Evolutionary conservation across 441 rosid species (phyloP).

Genomic region (Kokia cookei): DNA sequence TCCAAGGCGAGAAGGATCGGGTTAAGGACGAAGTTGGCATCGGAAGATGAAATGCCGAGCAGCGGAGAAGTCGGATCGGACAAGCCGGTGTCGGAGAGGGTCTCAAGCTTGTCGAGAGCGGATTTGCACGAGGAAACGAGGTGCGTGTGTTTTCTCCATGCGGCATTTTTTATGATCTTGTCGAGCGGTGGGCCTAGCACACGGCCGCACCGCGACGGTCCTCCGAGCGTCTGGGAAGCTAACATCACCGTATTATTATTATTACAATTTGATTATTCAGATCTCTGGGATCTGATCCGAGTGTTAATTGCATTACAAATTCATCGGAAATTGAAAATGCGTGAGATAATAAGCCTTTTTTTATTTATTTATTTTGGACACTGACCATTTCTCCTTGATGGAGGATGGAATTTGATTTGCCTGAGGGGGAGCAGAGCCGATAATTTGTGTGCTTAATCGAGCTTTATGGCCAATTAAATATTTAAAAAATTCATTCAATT

Average conservation of each 20-base stretch:
- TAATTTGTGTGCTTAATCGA: conserved; percentile 25
- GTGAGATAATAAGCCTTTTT: neutral
- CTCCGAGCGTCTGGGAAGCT: conserved; percentile 70
- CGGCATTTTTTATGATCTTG: conserved; percentile 88
- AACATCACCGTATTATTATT: conserved; percentile 29
- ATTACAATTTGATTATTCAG: neutral
- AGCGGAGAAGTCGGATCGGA: conserved; percentile 44
- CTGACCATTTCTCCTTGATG: neutral
- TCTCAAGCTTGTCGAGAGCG: conserved; percentile 77
- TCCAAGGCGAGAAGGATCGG: conserved; percentile 72
- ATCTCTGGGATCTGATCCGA: neutral
- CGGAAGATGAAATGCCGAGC: conserved; percentile 54
- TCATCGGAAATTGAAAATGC: neutral
- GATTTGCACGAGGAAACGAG: conserved; percentile 84
- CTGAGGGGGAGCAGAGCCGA: conserved; percentile 56
- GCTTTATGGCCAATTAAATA: conserved; percentile 31
- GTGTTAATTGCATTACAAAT: neutral
- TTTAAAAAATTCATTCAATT: neutral
- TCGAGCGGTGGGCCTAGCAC: conserved; percentile 73
- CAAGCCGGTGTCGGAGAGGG: conserved; percentile 38
- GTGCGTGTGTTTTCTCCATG: conserved; percentile 91
- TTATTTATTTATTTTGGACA: neutral
- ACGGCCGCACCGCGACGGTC: conserved; percentile 78
- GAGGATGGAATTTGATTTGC: neutral
- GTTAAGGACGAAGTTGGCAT: conserved; percentile 49